Evolutionary conservation across 768 basidiomycete genomes (phyloP), one percentile per base, ranked within the genome.

Genomic region (Phanerochaete carnosa): DNA sequence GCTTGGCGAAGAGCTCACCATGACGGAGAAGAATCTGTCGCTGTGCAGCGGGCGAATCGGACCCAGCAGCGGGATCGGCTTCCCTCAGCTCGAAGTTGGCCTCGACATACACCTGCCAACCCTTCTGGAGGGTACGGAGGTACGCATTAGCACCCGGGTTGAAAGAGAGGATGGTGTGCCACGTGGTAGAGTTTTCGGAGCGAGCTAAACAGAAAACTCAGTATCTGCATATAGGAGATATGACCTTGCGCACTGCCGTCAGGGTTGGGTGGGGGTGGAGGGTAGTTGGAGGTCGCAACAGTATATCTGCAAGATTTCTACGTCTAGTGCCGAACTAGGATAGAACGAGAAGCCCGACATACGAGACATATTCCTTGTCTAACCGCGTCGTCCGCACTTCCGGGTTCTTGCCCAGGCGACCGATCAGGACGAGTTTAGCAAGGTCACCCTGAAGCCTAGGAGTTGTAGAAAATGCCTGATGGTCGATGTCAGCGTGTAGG

Each of bases 1-100:
- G 49, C 25, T n/a, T n/a, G 39, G 30, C 43, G 22, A 59, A 15
- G 35, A 19, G 63, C 82, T 43, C 62, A 91, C 93, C 91, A 64
- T 94, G 92, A 69, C 83, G 79, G 43, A 94, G 79, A 74, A 92
- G 89, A 57, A 94, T 88, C 71, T 93, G 91, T 32, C 90, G 86
- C 69, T 92, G 91, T 1, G 86, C 88, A 57, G 85, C 79, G 30
- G 87, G 83, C 0, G 89, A 83, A 53, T 80, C 74, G 2, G 89
- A 79, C 55, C 92, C 89, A 13, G 89, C 83, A 39, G 75, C 79
- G 6, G 80, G 72, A 43, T 89, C 88, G 9, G 91, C 83, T 60
- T 93, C 89, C 39, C 87, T 83, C 25, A 94, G 72, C 72, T 93
- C 91, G 62, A 82, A 93, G 65, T 77, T 79, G 29, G 92, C 87